Evolutionary conservation across 306 rosid genomes (phyloP).

Genomic region (Quercus berberidifolia): DNA sequence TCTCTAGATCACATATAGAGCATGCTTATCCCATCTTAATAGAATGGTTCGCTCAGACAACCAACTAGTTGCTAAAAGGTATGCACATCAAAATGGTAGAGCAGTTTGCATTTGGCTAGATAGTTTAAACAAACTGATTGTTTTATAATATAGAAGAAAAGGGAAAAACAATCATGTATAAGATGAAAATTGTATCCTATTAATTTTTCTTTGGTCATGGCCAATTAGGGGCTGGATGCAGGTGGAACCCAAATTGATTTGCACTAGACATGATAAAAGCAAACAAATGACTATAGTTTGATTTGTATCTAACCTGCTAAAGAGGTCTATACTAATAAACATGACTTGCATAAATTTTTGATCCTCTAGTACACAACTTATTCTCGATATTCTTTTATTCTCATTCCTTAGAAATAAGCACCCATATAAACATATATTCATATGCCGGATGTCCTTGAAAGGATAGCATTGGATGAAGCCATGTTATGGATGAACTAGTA

Average conservation of each 20-base stretch:
- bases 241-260: background rate
- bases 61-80: background rate
- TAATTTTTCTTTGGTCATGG: background rate
- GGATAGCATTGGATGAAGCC: background rate
- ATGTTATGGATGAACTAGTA: background rate
- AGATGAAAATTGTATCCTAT: background rate
- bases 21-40: slow-evolving; percentile 8
- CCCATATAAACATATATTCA: background rate
- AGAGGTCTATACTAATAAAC: background rate
- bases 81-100: background rate
- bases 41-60: slow-evolving; percentile 13
- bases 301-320: background rate
- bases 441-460: background rate
- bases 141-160: background rate
- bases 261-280: background rate
- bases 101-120: background rate
- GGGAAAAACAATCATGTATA: background rate
- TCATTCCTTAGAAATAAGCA: background rate
- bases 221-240: background rate
- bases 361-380: background rate
- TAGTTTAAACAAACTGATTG: background rate
- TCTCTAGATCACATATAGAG: slow-evolving; percentile 9
- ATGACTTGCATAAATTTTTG: background rate
- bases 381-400: background rate
- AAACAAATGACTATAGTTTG: background rate